A percentile compares a stretch with the other conserved stretches of the same genome.
These are phyloP conservation scores for Corymbia citriodora DNA, from an alignment of 441 rosid species.

Conservation along the genomic window DNA sequence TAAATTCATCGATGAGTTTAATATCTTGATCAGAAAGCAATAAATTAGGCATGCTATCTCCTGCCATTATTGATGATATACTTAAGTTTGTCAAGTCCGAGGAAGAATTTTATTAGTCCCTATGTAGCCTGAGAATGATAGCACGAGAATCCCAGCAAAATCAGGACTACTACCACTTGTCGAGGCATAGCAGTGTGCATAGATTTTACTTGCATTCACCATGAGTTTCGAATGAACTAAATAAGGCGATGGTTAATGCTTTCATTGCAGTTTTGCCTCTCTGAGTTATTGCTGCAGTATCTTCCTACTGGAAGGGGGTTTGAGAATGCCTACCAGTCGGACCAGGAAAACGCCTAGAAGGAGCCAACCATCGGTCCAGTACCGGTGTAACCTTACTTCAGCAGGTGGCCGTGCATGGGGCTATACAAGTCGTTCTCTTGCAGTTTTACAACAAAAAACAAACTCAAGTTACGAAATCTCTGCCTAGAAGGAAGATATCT, in stretches of 20 bases:
- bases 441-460: conserved; percentile 20
- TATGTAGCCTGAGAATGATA: neutral
- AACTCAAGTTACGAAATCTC: conserved; percentile 3
- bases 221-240: neutral
- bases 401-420: conserved; percentile 51
- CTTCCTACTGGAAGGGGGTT: conserved; percentile 10
- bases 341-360: conserved; percentile 24
- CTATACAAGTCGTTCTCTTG: conserved; percentile 21
- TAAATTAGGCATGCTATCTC: neutral
- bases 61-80: neutral
- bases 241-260: neutral
- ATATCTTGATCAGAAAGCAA: neutral
- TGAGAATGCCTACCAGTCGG: conserved; percentile 34
- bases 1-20: too few relatives aligned
- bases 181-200: conserved; percentile 5
- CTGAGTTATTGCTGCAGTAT: neutral
- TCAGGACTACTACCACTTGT: conserved; percentile 17
- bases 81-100: neutral
- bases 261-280: conserved; percentile 12
- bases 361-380: conserved; percentile 41
- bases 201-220: neutral
- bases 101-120: neutral
- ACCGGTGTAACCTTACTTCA: conserved; percentile 35
- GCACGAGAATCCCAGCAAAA: neutral
- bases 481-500: conserved; percentile 12